Conservation (phyloP, 2,329 filamentous ascomycete species). For the Pezicula neosporulosa region DNA sequence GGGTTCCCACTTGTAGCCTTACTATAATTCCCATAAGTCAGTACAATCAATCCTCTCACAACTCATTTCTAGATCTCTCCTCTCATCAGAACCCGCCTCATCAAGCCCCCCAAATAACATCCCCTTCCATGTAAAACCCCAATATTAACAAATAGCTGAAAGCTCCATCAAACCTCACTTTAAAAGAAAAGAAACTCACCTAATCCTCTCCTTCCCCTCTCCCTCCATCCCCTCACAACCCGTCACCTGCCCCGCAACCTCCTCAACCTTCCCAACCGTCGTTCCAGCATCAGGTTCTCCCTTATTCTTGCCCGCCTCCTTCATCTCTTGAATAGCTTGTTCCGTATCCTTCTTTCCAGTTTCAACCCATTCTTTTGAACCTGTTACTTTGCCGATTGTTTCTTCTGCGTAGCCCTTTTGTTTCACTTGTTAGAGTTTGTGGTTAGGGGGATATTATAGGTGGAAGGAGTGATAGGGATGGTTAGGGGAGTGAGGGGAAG, state of each 20-base stretch:
- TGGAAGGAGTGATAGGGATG: too few relatives aligned
- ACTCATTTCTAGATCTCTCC: too few relatives aligned
- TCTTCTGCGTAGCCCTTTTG: constrained; percentile 51
- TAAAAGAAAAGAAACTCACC: not conserved
- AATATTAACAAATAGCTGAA: not conserved
- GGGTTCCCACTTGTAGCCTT: too few relatives aligned
- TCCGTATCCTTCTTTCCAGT: constrained; percentile 64
- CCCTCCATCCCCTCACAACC: constrained; percentile 69
- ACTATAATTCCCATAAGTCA: too few relatives aligned
- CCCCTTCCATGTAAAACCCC: too few relatives aligned
- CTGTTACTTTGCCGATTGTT: constrained; percentile 50
- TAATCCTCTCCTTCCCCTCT: constrained; percentile 50
- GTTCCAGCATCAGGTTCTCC: constrained; percentile 14
- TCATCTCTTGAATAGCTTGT: constrained; percentile 57
- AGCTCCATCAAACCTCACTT: not conserved
- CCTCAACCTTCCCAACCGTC: constrained; percentile 53
- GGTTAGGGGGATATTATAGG: too few relatives aligned
- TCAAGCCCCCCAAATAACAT: too few relatives aligned
- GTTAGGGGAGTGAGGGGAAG: too few relatives aligned
- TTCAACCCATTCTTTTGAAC: constrained; percentile 58
- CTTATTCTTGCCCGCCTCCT: constrained; percentile 13
- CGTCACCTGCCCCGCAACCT: constrained; percentile 58
- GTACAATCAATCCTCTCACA: too few relatives aligned
- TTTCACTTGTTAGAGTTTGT: too few relatives aligned
- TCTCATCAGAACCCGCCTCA: too few relatives aligned